Evolutionary conservation across 1,284 basidiomycete species (phyloP).

Genomic region (Malassezia pachydermatis): DNA sequence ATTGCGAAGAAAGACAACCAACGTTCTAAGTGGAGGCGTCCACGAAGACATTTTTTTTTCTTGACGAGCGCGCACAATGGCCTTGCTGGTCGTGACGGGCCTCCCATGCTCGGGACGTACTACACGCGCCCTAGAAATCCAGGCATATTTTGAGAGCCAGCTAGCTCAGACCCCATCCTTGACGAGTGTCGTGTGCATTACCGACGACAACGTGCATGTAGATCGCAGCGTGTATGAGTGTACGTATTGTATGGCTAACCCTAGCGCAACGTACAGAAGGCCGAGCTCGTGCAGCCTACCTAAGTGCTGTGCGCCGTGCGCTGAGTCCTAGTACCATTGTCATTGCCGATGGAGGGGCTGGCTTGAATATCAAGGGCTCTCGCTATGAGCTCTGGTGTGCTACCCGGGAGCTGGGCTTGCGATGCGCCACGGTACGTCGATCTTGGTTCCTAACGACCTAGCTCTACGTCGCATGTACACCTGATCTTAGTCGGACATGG

Average conservation of each 20-base stretch:
- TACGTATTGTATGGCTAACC: not conserved
- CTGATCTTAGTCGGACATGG: slow-evolving; percentile 54
- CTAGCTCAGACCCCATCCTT: slow-evolving; percentile 51
- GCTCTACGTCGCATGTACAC: slow-evolving; percentile 61
- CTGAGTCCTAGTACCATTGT: slow-evolving; percentile 66
- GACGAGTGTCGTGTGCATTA: slow-evolving; percentile 57
- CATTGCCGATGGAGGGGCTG: slow-evolving; percentile 65
- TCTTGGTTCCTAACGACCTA: slow-evolving; percentile 17
- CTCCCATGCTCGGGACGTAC: slow-evolving; percentile 81
- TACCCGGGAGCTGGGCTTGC: slow-evolving; percentile 71
- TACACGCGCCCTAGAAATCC: slow-evolving; percentile 61
- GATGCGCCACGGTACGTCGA: slow-evolving; percentile 71
- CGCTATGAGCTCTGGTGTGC: slow-evolving; percentile 96
- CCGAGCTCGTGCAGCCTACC: slow-evolving; percentile 72
- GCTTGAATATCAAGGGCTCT: slow-evolving; percentile 91
- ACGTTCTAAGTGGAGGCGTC: not conserved
- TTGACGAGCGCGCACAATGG: slow-evolving; percentile 59
- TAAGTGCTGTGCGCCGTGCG: slow-evolving; percentile 69
- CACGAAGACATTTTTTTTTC: not conserved
- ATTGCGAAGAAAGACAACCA: too few relatives aligned
- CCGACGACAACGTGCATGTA: slow-evolving; percentile 65
- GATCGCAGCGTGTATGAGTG: slow-evolving; percentile 57
- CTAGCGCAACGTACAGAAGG: slow-evolving; percentile 75
- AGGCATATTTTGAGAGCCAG: slow-evolving; percentile 56
- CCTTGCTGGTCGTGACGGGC: slow-evolving; percentile 83